These are phyloP conservation scores for Xylariaceae sp. DNA, from an alignment of 2,329 filamentous ascomycete genomes.

Conservation along the genomic window DNA sequence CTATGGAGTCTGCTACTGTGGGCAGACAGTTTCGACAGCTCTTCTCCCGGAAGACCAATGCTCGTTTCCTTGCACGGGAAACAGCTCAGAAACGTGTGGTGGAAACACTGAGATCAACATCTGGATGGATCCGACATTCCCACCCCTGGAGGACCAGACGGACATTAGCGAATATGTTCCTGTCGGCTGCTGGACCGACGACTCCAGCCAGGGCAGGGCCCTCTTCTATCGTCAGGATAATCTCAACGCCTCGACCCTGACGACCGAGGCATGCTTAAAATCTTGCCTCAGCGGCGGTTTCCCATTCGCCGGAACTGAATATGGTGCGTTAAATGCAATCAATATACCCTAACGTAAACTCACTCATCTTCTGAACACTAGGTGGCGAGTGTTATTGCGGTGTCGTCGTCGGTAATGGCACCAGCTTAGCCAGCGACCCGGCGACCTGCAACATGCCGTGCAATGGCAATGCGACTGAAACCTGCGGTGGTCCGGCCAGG, in stretches of 20 bases:
- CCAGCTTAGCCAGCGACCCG: slow-evolving; percentile 32
- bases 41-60: slow-evolving; percentile 51
- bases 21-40: slow-evolving; percentile 49
- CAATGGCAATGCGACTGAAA: slow-evolving; percentile 42
- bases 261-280: slow-evolving; percentile 41
- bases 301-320: slow-evolving; percentile 48
- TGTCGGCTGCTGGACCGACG: slow-evolving; percentile 58
- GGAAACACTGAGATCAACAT: slow-evolving; percentile 21
- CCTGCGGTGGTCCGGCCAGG: slow-evolving; percentile 42
- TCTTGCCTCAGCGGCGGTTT: slow-evolving; percentile 43
- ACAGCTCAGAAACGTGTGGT: slow-evolving; percentile 40
- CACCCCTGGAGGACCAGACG: slow-evolving; percentile 36
- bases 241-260: slow-evolving; percentile 37
- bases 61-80: slow-evolving; percentile 50
- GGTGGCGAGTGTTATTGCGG: slow-evolving; percentile 48
- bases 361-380: slow-evolving; percentile 3
- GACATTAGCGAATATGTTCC: slow-evolving; percentile 52
- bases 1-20: slow-evolving; percentile 52
- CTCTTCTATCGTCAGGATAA: slow-evolving; percentile 42
- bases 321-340: slow-evolving; percentile 26
- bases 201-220: slow-evolving; percentile 40
- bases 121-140: slow-evolving; percentile 43
- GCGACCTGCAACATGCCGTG: slow-evolving; percentile 49
- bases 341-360: not conserved
- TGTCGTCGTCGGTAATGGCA: slow-evolving; percentile 49